Conservation (phyloP, 805 yeast species). For the Dipodascus geniculatus region DNA sequence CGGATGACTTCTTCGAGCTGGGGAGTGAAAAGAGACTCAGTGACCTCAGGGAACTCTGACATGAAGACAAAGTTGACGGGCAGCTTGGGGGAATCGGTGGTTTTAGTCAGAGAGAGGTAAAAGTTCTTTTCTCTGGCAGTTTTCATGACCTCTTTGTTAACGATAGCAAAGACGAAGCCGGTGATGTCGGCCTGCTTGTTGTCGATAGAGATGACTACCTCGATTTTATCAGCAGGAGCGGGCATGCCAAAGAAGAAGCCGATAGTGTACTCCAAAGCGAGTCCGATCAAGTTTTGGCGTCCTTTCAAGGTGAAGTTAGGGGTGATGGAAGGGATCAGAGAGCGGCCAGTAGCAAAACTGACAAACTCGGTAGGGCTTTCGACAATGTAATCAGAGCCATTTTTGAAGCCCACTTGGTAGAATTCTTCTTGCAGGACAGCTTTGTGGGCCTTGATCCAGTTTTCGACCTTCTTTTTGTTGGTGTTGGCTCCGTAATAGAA, state of each 20-base stretch:
- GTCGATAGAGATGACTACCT: conserved; percentile 48
- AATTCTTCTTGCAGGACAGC: conserved; percentile 56
- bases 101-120: conserved; percentile 73
- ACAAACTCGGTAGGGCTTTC: conserved; percentile 53
- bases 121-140: conserved; percentile 64
- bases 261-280: conserved; percentile 50
- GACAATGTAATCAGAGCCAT: conserved; percentile 27
- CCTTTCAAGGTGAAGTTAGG: conserved; percentile 55
- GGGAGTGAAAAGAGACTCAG: conserved; percentile 45
- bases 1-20: conserved; percentile 35
- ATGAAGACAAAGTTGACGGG: conserved; percentile 73
- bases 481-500: conserved; percentile 47
- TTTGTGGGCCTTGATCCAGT: conserved; percentile 38
- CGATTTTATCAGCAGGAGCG: conserved; percentile 41
- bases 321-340: conserved; percentile 52
- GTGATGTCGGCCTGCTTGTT: conserved; percentile 41
- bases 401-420: conserved; percentile 51
- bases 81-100: conserved; percentile 58
- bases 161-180: conserved; percentile 72
- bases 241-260: conserved; percentile 39
- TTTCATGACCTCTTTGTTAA: conserved; percentile 75
- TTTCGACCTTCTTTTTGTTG: conserved; percentile 46
- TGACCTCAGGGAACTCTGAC: conserved; percentile 80
- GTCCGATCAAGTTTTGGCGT: conserved; percentile 67
- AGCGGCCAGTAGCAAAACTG: conserved; percentile 82